Evolutionary conservation across 116 monocot genomes (phyloP), one percentile per base, ranked within the genome.

Genomic region (Cymodocea nodosa): DNA sequence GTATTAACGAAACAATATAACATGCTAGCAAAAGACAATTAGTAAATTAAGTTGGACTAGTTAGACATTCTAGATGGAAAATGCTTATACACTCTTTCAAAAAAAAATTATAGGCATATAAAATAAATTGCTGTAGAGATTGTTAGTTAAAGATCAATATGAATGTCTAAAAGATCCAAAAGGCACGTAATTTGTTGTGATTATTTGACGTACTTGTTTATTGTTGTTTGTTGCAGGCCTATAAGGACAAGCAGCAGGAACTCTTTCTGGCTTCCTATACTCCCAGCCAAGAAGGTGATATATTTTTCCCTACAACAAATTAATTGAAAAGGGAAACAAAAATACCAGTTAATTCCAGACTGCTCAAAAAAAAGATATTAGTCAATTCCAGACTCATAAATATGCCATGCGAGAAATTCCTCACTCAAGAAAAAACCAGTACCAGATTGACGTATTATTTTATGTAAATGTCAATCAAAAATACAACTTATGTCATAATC

Each of bases 201-300:
- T 23, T 22, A 7, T 23, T 59, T 3, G 44, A 73, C 66, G 61
- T 79, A 86, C 85, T 61, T 79, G 69, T 23, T 1, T 58, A 67
- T 65, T 78, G 62, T 72, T 81, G 19, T 66, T 68, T 14, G 52
- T 22, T 14, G 70, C 53, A 69, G 94, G 84, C 56, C 72, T 89
- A 74, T 73, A 86, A 37, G 94, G 94, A 69, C 94, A 94, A 75
- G 86, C 74, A 68, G 89, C 86, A 0, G 84, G 81, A 19, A 71
- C 86, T 71, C 86, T 84, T 63, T 69, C 84, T 25, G 89, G 86
- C 65, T 83, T 94, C 63, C 73, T 84, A 68, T 94, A 94, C 52
- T 94, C 94, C 94, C 94, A 89, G 15, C 94, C 94, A 69, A 94
- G 81, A 63, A 89, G 80, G 23, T 76, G 30, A 74, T 94, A 94